Conservation (phyloP, 352 stramenopile species). For the Globisporangium spiculum region DNA sequence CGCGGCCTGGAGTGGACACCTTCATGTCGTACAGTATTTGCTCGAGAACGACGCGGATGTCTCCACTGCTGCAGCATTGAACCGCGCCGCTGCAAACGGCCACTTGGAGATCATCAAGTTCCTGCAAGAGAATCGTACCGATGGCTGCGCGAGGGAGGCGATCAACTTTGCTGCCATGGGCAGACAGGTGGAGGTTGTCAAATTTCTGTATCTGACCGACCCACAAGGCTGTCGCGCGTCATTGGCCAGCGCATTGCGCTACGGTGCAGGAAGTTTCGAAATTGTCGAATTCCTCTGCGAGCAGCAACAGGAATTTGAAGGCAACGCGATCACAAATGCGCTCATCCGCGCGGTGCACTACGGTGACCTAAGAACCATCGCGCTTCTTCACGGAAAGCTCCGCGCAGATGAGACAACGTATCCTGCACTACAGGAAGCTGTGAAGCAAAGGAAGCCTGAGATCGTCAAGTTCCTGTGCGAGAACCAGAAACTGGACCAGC, state of each 20-base stretch:
- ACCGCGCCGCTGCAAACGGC: not conserved
- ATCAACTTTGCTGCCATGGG: not conserved
- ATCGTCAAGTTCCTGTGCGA: not conserved
- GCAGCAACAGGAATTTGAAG: not conserved
- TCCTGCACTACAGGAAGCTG: not conserved
- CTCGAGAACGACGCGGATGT: not conserved
- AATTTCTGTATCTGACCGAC: not conserved
- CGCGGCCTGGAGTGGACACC: not conserved
- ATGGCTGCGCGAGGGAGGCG: not conserved
- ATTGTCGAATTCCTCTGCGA: not conserved
- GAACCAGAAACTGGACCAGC: not conserved
- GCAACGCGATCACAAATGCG: not conserved
- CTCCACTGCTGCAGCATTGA: not conserved
- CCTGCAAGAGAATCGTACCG: not conserved
- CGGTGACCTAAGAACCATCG: not conserved
- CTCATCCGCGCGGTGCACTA: not conserved
- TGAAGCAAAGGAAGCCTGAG: not conserved
- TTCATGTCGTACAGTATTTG: not conserved
- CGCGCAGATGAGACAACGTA: not conserved
- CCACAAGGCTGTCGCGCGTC: not conserved
- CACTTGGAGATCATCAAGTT: not conserved
- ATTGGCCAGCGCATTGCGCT: not conserved
- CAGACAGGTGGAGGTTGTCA: not conserved
- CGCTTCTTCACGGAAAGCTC: not conserved
- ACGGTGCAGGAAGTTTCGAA: not conserved